Evolutionary conservation across 768 basidiomycete species (phyloP), one percentile per base, ranked within the genome.

Genomic region (Russula vinacea): DNA sequence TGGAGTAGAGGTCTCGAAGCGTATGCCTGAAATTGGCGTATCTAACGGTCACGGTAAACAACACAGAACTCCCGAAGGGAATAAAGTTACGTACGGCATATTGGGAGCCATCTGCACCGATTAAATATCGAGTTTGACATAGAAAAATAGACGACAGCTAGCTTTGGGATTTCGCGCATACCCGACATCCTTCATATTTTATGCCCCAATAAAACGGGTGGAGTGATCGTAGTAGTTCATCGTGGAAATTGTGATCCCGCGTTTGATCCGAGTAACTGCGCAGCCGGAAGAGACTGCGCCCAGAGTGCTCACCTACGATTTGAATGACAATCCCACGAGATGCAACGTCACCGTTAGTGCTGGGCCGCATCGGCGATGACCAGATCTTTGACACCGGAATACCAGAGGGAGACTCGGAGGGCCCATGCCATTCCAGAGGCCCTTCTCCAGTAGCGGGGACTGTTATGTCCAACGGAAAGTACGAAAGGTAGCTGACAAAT

Each of bases 61-160:
- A 69, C 13, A 35, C 44, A 53, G 17, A 22, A 55, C 22, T 22
- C n/a, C n/a, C n/a, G n/a, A n/a, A 55, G 6, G 37, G 17, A 39
- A 29, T 32, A 35, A 26, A 6, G 53, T 64, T n/a, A 69, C 76
- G 54, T 68, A 83, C 83, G 42, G 70, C 67, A 0, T 82, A 84
- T 61, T 70, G 76, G 3, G 80, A 72, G 4, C 83, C 83, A 68
- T 84, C 83, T 6, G 83, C 81, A 24, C 79, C 83, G 35, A 84
- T 67, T 6, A 83, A 77, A 69, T 81, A 83, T 39, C 75, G 76
- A 16, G 82, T 70, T 83, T 80, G 66, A 84, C 82, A 0, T n/a
- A n/a, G 70, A 67, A 22, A 80, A 80, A 14, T 80, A 74, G 7
- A 70, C 74, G 13, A 11, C 69, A 70, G 14, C 60, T 11, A 35